Evolutionary conservation across 2,329 filamentous ascomycete species (phyloP), one percentile per base, ranked within the genome.

Genomic region (Cladosporium velox): DNA sequence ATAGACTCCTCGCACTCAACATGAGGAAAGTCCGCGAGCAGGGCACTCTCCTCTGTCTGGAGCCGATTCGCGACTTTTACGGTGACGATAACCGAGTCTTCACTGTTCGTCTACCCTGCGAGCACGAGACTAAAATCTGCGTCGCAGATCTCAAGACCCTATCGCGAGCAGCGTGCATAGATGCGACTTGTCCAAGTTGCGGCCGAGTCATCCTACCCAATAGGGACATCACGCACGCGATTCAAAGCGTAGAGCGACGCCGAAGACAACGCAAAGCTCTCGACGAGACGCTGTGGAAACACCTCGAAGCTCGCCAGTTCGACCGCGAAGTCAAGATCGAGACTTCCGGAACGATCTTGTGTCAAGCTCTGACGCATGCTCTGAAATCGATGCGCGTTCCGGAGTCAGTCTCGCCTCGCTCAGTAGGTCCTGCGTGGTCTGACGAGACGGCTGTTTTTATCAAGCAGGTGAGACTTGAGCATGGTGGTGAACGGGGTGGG

Each of bases 1-100:
- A 61, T n/a, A 4, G 30, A 18, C 59, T 61, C 12, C 59, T 61
- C 28, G 59, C 59, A 4, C 41, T 61, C 41, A 61, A 61, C 28
- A 49, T 61, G 59, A 24, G 59, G 21, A 26, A 24, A 2, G 30
- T 61, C 12, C 38, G 26, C 18, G 8, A 10, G 26, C 41, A 61
- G 24, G 59, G n/a, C n/a, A 24, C 38, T 14, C n/a, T 51, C 3
- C 38, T 61, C n/a, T 51, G 59, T 10, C 30, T 49, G 12, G 15
- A 32, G 15, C 59, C 59, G 26, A 21, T 61, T 8, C 24, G 59
- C 4, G 59, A 61, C 26, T 44, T 61, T 4, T 32, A 49, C 26
- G 41, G 59, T 2, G 41, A 61, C 8, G 32, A 47, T 1, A 32
- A 47, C 15, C 28, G 41, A 32, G n/a, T 26, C 10, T 41, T 24